Base-by-base conservation (phyloP, 495 filamentous ascomycete genomes). In the Daldinia vernicosa region DNA sequence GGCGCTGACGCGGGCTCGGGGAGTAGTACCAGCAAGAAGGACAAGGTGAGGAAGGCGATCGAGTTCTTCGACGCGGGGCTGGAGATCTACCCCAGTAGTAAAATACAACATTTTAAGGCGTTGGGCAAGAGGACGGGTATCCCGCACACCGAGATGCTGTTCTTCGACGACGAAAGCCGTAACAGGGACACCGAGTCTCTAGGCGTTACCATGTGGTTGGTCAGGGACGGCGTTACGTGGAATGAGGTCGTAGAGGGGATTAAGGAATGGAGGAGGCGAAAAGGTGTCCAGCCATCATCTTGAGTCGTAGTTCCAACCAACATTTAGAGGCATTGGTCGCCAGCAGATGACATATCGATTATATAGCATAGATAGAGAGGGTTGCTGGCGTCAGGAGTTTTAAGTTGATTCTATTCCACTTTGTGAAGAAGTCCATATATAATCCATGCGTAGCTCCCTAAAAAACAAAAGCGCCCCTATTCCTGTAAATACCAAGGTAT, bases 151-250 rank as follows among this genome's bases (percentile, higher is more conserved):
- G 92, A 98, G 51, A 97, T 98, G 92, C 75, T 99, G 66, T 99
- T 99, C 73, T 99, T 98, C 74, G 95, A 99, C 72, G 95, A 99
- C 69, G 95, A 99, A 86, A 80, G 84, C 51, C 82, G 95, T 66
- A 99, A 99, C 77, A 81, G 85, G 39, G 92, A 97, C 78, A 95
- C 97, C 0, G 92, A 95, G 82, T 89, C 84, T 57, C 69, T 97
- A 57, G 94, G 94, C 1, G 92, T 98, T 27, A 90, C 89, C 6
- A 96, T 97, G 84, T 88, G 87, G 75, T 76, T 96, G 69, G 91
- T 99, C 4, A 77, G 87, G 63, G 89, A 93, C 77, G 95, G 95
- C 1, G 88, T 97, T 59, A 91, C 85, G n/a, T 87, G 84, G 77
- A 86, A 84, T 2, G 94, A 93, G 84, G 80, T 98, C 50, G 93